These are phyloP conservation scores for Dryadomyces quercivorus DNA, from an alignment of 2,329 filamentous ascomycete species.

Conservation along the genomic window DNA sequence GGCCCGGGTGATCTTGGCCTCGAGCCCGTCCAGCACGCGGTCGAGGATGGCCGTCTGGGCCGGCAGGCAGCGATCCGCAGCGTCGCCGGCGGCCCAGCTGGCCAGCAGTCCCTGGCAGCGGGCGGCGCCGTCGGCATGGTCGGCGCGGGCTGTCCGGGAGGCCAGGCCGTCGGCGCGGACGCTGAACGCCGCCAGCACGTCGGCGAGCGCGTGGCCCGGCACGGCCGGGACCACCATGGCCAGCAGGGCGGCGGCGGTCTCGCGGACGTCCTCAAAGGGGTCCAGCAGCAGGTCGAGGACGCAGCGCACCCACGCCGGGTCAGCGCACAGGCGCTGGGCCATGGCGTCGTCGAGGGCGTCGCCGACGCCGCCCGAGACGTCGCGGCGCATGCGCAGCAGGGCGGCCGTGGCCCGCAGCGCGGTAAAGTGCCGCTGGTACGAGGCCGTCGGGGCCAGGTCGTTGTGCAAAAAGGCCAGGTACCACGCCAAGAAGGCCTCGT, in stretches of 20 bases:
- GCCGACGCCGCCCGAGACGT: constrained; percentile 23
- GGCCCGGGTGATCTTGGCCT: constrained; percentile 51
- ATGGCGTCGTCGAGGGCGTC: constrained; percentile 15
- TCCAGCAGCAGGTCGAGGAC: constrained; percentile 74
- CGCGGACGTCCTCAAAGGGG: constrained; percentile 84
- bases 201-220: not conserved
- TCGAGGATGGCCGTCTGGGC: constrained; percentile 39
- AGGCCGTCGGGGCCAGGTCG: constrained; percentile 69
- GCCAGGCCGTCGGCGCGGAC: constrained; percentile 44
- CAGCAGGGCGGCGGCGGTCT: constrained; percentile 38
- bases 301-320: constrained; percentile 42
- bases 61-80: constrained; percentile 17
- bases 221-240: constrained; percentile 27
- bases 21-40: constrained; percentile 46
- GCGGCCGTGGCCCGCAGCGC: constrained; percentile 59
- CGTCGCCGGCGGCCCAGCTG: constrained; percentile 29
- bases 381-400: constrained; percentile 58
- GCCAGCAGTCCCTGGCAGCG: constrained; percentile 61
- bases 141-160: constrained; percentile 65
- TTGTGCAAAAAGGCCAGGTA: constrained; percentile 59
- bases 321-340: constrained; percentile 20
- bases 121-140: constrained; percentile 86
- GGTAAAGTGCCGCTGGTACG: constrained; percentile 82
- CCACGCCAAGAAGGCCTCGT: constrained; percentile 57
- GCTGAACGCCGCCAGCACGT: constrained; percentile 34